Conservation (phyloP, 225 moss, liverwort and hornwort species). For the Climacium dendroides region DNA sequence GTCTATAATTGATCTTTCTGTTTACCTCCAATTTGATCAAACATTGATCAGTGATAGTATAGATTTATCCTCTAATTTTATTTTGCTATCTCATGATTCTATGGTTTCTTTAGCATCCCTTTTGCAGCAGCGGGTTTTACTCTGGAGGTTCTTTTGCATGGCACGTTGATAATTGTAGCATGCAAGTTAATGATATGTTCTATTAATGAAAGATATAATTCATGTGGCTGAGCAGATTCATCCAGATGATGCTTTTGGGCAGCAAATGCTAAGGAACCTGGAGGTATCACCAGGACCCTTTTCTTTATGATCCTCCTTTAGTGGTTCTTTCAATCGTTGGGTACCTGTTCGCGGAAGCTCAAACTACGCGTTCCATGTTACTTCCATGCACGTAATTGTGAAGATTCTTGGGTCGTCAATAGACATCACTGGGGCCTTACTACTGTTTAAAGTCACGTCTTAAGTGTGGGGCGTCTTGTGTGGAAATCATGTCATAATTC, state of each 20-base stretch:
- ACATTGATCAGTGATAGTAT: not conserved
- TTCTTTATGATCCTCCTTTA: not conserved
- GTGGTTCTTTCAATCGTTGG: not conserved
- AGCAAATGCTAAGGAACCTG: constrained; percentile 86
- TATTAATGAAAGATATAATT: not conserved
- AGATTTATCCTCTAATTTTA: not conserved
- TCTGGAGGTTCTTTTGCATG: not conserved
- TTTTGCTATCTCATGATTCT: not conserved
- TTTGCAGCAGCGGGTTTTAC: not conserved
- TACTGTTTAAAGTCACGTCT: not conserved
- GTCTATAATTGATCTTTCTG: not conserved
- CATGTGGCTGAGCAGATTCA: constrained; percentile 53
- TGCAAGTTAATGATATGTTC: not conserved
- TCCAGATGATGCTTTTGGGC: constrained; percentile 96
- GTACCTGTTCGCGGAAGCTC: not conserved
- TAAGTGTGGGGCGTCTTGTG: not conserved
- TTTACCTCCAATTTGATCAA: not conserved
- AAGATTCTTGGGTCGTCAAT: not conserved
- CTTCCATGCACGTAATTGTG: not conserved
- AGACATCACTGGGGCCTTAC: not conserved
- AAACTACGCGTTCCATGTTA: not conserved
- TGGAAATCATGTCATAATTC: not conserved
- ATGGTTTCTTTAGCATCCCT: not conserved
- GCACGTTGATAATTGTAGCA: not conserved
- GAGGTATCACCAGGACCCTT: constrained; percentile 33